phyloP scores from a whole-genome alignment of 768 basidiomycete genomes.

The Podaxis sp. region DNA sequence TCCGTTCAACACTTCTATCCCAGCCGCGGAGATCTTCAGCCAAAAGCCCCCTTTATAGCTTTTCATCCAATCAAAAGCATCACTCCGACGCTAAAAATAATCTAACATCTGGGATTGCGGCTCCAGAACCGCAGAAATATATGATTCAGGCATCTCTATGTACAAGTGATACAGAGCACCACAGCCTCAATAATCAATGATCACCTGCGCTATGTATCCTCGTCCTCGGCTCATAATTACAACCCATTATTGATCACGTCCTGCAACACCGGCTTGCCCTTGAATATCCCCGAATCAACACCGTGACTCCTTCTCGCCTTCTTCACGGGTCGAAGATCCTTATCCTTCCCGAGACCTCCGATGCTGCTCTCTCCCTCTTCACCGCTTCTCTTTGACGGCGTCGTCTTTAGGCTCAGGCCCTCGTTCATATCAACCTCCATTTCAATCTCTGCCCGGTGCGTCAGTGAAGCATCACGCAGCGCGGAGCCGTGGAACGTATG shows the following conservation, averaged over 20 bases:
- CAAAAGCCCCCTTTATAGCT: not conserved
- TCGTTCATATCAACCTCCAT: conserved; percentile 5
- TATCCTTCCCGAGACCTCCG: not conserved
- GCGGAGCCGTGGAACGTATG: conserved; percentile 41
- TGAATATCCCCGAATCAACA: conserved; percentile 40
- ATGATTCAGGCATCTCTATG: not conserved
- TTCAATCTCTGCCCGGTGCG: conserved; percentile 18
- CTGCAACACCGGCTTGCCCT: conserved; percentile 53
- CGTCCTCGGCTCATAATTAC: not conserved
- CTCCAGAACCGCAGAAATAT: not conserved
- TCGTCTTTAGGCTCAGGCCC: conserved; percentile 10
- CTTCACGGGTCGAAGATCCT: conserved; percentile 20
- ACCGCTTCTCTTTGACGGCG: conserved; percentile 15
- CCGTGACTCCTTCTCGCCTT: conserved; percentile 25
- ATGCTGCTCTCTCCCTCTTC: conserved; percentile 13
- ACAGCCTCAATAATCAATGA: not conserved
- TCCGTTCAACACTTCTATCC: not conserved
- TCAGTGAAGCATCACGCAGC: conserved; percentile 17
- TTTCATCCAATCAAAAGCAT: not conserved
- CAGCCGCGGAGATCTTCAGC: not conserved
- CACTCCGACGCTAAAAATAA: not conserved
- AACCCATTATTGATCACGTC: conserved; percentile 48
- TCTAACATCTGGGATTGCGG: not conserved
- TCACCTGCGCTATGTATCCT: not conserved
- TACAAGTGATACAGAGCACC: conserved; percentile 1